Conservation (phyloP, 202 grass and related monocot species). For the Digitaria exilis region DNA sequence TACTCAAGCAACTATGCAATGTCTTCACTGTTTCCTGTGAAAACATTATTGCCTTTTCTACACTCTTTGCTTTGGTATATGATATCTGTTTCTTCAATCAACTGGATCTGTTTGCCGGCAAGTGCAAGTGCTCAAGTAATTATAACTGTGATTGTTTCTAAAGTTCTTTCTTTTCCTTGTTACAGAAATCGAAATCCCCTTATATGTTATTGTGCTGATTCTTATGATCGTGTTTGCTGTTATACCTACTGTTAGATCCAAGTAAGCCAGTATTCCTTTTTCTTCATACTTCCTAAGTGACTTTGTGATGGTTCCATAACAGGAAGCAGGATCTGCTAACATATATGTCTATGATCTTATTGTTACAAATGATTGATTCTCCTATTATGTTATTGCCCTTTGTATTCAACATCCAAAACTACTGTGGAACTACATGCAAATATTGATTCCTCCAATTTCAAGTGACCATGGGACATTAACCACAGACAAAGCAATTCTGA, state of each 20-base stretch:
- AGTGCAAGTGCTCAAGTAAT: not conserved
- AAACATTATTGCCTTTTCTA: not conserved
- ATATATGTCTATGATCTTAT: not conserved
- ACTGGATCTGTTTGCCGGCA: not conserved
- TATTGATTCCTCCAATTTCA: constrained; percentile 29
- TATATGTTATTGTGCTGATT: constrained; percentile 78
- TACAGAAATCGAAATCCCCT: constrained; percentile 82
- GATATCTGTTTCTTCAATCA: not conserved
- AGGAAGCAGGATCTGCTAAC: constrained; percentile 1
- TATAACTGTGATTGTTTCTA: constrained; percentile 17
- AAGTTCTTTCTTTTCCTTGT: constrained; percentile 35
- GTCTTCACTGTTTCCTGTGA: not conserved
- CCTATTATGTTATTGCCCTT: not conserved
- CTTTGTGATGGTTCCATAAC: not conserved
- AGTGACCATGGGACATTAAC: constrained; percentile 18
- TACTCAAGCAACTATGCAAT: not conserved
- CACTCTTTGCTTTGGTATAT: not conserved
- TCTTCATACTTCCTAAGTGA: not conserved
- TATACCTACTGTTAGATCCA: constrained; percentile 87
- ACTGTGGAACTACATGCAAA: not conserved
- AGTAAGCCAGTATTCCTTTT: constrained; percentile 55
- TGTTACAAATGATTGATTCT: constrained; percentile 9
- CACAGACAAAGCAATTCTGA: not conserved
- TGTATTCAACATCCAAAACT: not conserved
- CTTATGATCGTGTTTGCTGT: constrained; percentile 84